Evolutionary conservation across 208 protist species (phyloP).

Genomic region (Acanthamoeba rhysodes): DNA sequence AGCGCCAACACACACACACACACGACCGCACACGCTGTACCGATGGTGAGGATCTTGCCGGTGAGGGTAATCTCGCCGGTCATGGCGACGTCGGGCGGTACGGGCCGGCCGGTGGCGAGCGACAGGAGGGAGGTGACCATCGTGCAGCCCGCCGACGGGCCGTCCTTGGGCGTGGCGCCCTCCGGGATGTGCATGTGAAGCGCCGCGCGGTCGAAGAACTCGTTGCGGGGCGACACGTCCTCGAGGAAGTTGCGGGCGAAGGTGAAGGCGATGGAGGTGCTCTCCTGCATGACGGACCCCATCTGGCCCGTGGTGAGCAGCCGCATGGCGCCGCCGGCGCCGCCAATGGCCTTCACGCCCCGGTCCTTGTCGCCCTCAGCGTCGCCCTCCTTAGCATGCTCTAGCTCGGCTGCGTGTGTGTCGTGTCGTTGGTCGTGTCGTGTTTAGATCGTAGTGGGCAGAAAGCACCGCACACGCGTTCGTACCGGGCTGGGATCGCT

Average conservation of each 20-base stretch:
- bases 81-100: conserved; percentile 91
- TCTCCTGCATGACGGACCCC: conserved; percentile 94
- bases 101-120: conserved; percentile 36
- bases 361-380: not conserved
- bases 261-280: conserved; percentile 89
- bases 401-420: not conserved
- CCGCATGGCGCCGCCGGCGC: not conserved
- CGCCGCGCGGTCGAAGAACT: conserved; percentile 79
- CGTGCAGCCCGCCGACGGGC: conserved; percentile 91
- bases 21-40: too few relatives aligned
- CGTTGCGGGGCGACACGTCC: conserved; percentile 83
- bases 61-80: conserved; percentile 94
- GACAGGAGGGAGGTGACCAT: conserved; percentile 77
- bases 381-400: not conserved
- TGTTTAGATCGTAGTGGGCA: not conserved
- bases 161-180: conserved; percentile 90
- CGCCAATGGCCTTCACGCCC: not conserved
- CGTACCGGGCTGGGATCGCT: conserved; percentile 19
- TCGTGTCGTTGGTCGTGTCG: not conserved
- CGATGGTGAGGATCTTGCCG: conserved; percentile 90
- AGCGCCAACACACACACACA: too few relatives aligned
- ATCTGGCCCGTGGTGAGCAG: conserved; percentile 88
- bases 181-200: conserved; percentile 92
- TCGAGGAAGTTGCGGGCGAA: conserved; percentile 88
- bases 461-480: not conserved